phyloP scores from a whole-genome alignment of 2,329 filamentous ascomycete genomes.

The Trichophyton schoenleinii region DNA sequence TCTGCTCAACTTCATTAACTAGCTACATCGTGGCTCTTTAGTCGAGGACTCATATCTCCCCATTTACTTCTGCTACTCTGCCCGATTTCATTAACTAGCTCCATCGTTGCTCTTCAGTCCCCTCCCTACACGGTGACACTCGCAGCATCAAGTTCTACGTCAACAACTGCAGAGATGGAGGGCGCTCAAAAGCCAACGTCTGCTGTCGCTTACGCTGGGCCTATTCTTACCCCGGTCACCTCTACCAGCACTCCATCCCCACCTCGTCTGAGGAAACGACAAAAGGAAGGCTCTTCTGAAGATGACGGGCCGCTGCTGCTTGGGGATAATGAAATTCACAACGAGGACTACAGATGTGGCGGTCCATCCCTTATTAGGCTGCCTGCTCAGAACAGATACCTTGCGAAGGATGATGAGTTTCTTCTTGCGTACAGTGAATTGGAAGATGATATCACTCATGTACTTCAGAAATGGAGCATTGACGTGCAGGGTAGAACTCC shows the following conservation, averaged over 20 bases:
- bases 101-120: too few relatives aligned
- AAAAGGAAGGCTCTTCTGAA: background rate
- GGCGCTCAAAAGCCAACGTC: background rate
- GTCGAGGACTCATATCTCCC: too few relatives aligned
- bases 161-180: background rate
- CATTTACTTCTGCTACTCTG: too few relatives aligned
- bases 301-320: background rate
- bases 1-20: too few relatives aligned
- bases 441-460: background rate
- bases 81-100: too few relatives aligned
- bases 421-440: background rate
- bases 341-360: background rate
- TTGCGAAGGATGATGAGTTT: background rate
- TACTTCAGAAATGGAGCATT: background rate
- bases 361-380: background rate
- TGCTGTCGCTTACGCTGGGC: background rate
- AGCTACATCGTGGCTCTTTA: too few relatives aligned
- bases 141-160: too few relatives aligned
- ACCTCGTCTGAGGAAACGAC: background rate
- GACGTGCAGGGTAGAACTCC: background rate
- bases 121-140: too few relatives aligned
- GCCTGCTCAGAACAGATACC: background rate
- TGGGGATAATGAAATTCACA: background rate
- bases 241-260: background rate
- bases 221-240: background rate